Evolutionary conservation across 148 eudicot genomes (phyloP), one percentile per base, ranked within the genome.

Genomic region (Nepenthes gracilis): DNA sequence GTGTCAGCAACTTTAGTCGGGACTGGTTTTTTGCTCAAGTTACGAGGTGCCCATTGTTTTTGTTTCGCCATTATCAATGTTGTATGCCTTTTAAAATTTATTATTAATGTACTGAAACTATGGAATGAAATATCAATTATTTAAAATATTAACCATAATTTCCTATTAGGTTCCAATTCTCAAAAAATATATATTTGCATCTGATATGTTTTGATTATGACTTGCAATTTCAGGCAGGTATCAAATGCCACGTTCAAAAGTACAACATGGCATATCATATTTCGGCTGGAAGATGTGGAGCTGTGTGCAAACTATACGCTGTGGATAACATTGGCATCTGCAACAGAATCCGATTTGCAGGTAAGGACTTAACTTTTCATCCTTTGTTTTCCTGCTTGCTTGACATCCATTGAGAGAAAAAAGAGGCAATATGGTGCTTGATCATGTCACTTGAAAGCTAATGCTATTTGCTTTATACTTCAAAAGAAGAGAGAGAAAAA

Each of bases 11-110:
- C 43, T 78, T 75, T 59, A 55, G 40, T 2, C 76, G 68, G 59
- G 85, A 82, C 48, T 87, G 90, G 85, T 87, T 81, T 54, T 87
- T 55, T 45, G 83, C 86, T 48, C 83, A 82, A 36, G 83, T 82
- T 47, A 69, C 77, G 33, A 78, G 83, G 86, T 82, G 55, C 43
- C 5, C 5, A 32, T n/a, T 3, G 10, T 34, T 9, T 9, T 1
- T 53, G 15, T 15, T 37, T 70, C 0, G 9, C 5, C 32, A 15
- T 2, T 2, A 2, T 51, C 2, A 32, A 7, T 8, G 11, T 9
- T 14, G 47, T 12, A 63, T 8, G 15, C 12, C 2, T 3, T 38
- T 47, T 1, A 9, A 13, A 47, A 2, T 54, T 49, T 11, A 11
- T 49, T n/a, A 2, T 49, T 49, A 12, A 3, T 49, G 12, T n/a